Conservation (phyloP, 306 rosid species). For the Acacia crassicarpa region DNA sequence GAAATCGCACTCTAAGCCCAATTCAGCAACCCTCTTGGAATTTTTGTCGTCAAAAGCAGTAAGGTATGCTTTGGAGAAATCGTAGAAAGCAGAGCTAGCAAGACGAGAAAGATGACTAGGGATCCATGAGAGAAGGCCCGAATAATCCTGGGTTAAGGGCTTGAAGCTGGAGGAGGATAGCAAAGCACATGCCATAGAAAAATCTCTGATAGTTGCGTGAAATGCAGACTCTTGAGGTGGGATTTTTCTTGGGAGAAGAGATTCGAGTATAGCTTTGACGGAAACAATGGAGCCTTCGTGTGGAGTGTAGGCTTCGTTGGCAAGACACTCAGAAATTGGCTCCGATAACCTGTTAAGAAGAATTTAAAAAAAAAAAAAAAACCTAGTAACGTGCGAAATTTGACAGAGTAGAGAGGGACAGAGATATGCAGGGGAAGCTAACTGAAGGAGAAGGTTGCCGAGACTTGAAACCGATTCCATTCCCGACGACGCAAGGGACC, state of each 20-base stretch:
- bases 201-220: constrained; percentile 53
- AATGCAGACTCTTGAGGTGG: constrained; percentile 21
- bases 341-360: constrained; percentile 52
- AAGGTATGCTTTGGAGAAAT: constrained; percentile 49
- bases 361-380: constrained; percentile 5
- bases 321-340: constrained; percentile 44
- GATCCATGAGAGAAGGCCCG: constrained; percentile 67
- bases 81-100: constrained; percentile 48
- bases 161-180: constrained; percentile 51
- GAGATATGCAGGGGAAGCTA: constrained; percentile 2
- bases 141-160: constrained; percentile 41
- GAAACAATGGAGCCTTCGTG: constrained; percentile 47
- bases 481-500: not conserved
- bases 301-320: constrained; percentile 41
- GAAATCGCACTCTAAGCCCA: constrained; percentile 45
- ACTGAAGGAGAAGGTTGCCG: constrained; percentile 54
- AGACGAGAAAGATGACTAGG: constrained; percentile 50
- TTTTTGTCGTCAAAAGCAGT: constrained; percentile 31
- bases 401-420: not conserved
- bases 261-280: constrained; percentile 55
- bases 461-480: constrained; percentile 54
- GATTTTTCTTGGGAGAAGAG: constrained; percentile 51
- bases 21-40: constrained; percentile 36
- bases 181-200: constrained; percentile 70
- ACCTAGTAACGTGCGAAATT: not conserved